Evolutionary conservation across 106 monocot species (phyloP), one percentile per base, ranked within the genome.

Genomic region (Acorus gramineus): DNA sequence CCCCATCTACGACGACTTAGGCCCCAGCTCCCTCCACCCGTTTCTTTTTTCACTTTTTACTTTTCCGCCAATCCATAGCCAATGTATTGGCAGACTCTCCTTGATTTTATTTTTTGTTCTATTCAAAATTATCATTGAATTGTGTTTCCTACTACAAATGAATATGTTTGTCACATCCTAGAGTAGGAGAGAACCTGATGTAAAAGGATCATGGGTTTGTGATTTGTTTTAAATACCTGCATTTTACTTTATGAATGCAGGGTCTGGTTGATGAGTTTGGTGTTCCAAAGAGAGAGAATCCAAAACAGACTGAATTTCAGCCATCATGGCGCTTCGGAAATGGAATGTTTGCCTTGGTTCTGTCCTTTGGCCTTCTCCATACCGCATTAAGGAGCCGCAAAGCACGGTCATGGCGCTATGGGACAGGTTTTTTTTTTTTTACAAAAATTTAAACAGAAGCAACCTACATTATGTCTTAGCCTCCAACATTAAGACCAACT

Each of bases 351-450:
- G 77, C 77, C 53, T 71, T 77, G 50, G 77, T 77, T 49, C 55
- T 77, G 11, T 77, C 77, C 7, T 77, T 77, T 66, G 77, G 85
- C 44, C 81, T 85, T 57, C 75, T 85, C 10, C 69, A 81, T 11
- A 85, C 85, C 52, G 72, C 78, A 13, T 67, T 85, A 46, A 65
- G 72, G 58, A 85, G 85, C 44, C 71, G 85, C 6, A 85, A 75
- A 53, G 81, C 85, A 63, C 62, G 85, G 42, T 81, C 85, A 45
- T 85, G 85, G 85, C 49, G 74, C 52, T 85, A 81, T 70, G 85
- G 78, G 59, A 78, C 74, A 60, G 85, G 85, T 85, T 0, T 28
- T 28, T 28, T 28, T 28, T 28, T 28, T 28, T 28, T 28, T 28
- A 28, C 28, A 0, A 28, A 28, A 28, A 28, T 28, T 28, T 28